phyloP scores from a whole-genome alignment of 345 rosid species.

The Eucalyptus brandiana region DNA sequence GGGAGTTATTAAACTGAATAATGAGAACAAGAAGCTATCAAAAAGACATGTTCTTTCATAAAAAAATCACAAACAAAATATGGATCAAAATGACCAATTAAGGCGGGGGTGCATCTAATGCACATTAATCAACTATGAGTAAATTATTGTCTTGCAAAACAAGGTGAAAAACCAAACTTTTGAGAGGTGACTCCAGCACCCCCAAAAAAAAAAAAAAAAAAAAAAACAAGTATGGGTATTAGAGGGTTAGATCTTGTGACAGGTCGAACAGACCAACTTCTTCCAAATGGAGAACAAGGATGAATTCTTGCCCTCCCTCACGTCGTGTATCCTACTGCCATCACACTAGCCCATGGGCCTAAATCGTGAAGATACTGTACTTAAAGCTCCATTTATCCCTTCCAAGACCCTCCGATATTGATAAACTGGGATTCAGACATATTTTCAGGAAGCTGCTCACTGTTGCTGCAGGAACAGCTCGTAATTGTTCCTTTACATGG shows the following conservation, averaged over 20 bases:
- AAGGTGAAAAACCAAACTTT: not conserved
- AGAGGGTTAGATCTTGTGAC: not conserved
- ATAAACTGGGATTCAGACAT: not conserved
- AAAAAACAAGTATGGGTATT: not conserved
- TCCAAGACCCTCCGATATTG: not conserved
- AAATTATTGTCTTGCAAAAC: not conserved
- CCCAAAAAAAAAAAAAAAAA: not conserved
- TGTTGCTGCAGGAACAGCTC: not conserved
- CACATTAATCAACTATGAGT: not conserved
- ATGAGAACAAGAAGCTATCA: not conserved
- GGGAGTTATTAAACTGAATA: not conserved
- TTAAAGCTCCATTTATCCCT: not conserved
- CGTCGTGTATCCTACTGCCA: not conserved
- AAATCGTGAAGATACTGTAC: not conserved
- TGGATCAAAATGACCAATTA: not conserved
- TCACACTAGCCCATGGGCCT: not conserved
- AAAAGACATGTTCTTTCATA: not conserved
- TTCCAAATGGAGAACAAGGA: not conserved
- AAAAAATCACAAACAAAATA: not conserved
- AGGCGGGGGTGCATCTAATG: not conserved
- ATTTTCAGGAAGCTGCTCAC: not conserved
- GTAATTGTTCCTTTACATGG: not conserved
- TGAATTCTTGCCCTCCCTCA: not conserved
- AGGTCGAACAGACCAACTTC: not conserved
- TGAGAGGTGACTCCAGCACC: not conserved